Conservation (phyloP, 208 protist genomes). For the Vickermania ingenoplastis region DNA sequence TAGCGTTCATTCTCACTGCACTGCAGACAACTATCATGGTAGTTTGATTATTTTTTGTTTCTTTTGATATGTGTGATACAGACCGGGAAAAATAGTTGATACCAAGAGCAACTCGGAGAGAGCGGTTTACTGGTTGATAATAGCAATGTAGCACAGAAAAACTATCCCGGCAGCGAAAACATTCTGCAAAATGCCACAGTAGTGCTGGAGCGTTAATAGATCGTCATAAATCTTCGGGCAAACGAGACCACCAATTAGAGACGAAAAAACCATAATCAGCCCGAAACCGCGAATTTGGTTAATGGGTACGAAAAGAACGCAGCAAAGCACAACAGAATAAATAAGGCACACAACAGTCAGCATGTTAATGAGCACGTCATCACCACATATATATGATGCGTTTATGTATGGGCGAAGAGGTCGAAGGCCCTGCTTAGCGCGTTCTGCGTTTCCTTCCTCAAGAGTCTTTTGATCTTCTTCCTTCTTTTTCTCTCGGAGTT, state of each 20-base stretch:
- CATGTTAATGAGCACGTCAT: conserved; percentile 36
- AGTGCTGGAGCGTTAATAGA: background rate
- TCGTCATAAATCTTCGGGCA: conserved; percentile 13
- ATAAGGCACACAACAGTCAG: conserved; percentile 16
- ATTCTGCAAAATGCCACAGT: conserved; percentile 10
- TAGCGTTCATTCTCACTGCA: too few species aligned
- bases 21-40: too few species aligned
- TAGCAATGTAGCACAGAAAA: conserved; percentile 2
- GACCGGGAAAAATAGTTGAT: too few species aligned
- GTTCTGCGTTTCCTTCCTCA: conserved; percentile 19
- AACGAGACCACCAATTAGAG: conserved; percentile 24
- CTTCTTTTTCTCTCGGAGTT: conserved; percentile 7
- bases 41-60: too few species aligned
- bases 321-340: conserved; percentile 12
- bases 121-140: background rate
- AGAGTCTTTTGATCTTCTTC: conserved; percentile 11
- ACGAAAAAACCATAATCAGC: conserved; percentile 15
- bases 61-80: too few species aligned
- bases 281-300: conserved; percentile 44
- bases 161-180: conserved; percentile 8
- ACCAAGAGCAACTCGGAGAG: too few species aligned
- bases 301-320: conserved; percentile 20
- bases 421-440: conserved; percentile 11
- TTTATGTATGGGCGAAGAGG: conserved; percentile 16
- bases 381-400: conserved; percentile 15